phyloP scores from a whole-genome alignment of 352 stramenopile genomes.

The Globisporangium yorkense region DNA sequence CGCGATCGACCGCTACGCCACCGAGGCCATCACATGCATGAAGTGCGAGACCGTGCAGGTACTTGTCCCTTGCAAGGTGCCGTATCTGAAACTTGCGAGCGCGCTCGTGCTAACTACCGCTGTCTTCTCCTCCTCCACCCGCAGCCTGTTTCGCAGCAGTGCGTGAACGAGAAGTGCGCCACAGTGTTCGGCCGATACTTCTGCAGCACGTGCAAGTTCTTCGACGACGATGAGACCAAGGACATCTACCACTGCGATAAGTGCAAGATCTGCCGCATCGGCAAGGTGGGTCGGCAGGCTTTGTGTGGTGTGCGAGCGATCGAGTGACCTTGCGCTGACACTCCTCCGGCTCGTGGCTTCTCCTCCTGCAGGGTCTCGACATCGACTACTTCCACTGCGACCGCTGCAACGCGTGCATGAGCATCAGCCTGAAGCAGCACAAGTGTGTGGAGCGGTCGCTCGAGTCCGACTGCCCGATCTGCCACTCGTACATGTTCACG shows the following conservation, averaged over 20 bases:
- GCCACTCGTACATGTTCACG: constrained; percentile 94
- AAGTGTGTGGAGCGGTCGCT: constrained; percentile 94
- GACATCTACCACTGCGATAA: constrained; percentile 98
- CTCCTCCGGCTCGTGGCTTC: not conserved
- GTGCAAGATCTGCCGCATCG: constrained; percentile 96
- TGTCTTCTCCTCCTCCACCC: not conserved
- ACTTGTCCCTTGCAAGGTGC: not conserved
- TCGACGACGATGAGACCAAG: constrained; percentile 89
- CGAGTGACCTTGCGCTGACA: not conserved
- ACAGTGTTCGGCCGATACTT: constrained; percentile 90
- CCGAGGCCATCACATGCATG: constrained; percentile 95
- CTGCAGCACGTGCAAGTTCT: constrained; percentile 95
- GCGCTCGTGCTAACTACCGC: not conserved
- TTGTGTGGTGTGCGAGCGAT: not conserved
- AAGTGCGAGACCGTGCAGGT: constrained; percentile 73
- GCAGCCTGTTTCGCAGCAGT: constrained; percentile 59
- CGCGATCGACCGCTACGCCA: constrained; percentile 91
- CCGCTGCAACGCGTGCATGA: constrained; percentile 97
- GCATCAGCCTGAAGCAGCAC: constrained; percentile 85
- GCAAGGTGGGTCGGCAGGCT: constrained; percentile 40
- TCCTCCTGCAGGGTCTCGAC: constrained; percentile 64
- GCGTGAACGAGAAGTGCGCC: constrained; percentile 58
- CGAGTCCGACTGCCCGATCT: constrained; percentile 95
- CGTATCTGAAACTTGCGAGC: not conserved
- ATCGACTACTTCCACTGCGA: constrained; percentile 99